A percentile compares a stretch with the other conserved stretches of the same genome.
phyloP scores from a whole-genome alignment of 805 yeast genomes.

The Wickerhamomyces ciferrii region DNA sequence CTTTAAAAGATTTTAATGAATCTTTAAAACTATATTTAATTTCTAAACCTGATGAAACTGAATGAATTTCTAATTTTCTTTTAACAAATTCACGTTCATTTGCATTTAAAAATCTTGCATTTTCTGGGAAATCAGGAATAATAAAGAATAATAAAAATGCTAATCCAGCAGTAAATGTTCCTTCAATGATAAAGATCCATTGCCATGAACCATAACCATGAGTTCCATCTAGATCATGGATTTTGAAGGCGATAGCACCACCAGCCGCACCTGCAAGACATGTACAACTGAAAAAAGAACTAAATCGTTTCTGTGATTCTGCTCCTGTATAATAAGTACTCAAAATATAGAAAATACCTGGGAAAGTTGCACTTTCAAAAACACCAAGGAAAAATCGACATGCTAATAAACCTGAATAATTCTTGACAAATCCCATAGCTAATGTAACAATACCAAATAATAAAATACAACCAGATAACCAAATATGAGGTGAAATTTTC shows the following conservation, averaged over 20 bases:
- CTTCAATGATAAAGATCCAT: constrained; percentile 48
- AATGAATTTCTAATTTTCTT: constrained; percentile 30
- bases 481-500: constrained; percentile 31
- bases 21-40: constrained; percentile 27
- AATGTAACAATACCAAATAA: constrained; percentile 37
- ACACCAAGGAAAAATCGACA: constrained; percentile 47
- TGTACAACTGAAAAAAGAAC: constrained; percentile 46
- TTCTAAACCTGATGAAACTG: constrained; percentile 31
- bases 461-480: constrained; percentile 29
- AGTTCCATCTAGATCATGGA: constrained; percentile 40
- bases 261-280: constrained; percentile 53
- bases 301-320: constrained; percentile 43
- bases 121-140: constrained; percentile 38
- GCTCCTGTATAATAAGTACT: constrained; percentile 42
- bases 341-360: constrained; percentile 42
- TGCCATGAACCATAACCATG: constrained; percentile 39
- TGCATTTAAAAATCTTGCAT: constrained; percentile 32
- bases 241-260: constrained; percentile 45
- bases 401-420: constrained; percentile 40
- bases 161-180: constrained; percentile 36
- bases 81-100: constrained; percentile 33
- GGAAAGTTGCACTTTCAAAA: constrained; percentile 49
- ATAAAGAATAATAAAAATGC: constrained; percentile 32
- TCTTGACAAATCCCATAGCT: constrained; percentile 36
- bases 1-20: constrained; percentile 39